Percentiles rank a stretch among this genome's conserved stretches.
These are phyloP conservation scores for Curvularia eragrostidis DNA, from an alignment of 2,329 filamentous ascomycete genomes.

Conservation along the genomic window DNA sequence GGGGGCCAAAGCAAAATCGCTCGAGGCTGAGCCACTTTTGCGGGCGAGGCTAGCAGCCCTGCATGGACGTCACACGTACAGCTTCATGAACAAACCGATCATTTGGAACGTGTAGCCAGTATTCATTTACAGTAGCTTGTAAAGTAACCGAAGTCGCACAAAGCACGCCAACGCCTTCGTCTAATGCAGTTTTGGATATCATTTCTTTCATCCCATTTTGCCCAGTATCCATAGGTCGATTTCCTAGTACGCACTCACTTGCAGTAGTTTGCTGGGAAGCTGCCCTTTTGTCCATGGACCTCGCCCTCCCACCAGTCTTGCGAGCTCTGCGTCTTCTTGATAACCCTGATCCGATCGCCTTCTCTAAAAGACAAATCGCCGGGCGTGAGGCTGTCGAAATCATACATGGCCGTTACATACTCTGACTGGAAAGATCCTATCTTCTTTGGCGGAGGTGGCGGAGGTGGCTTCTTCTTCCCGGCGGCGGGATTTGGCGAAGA, in stretches of 20 bases:
- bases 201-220: background rate
- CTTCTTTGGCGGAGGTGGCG: slow-evolving; percentile 71
- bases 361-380: slow-evolving; percentile 78
- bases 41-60: too few species aligned
- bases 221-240: background rate
- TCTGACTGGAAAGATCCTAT: slow-evolving; percentile 58
- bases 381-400: slow-evolving; percentile 71
- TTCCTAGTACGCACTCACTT: slow-evolving; percentile 40
- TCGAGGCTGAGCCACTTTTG: slow-evolving; percentile 3
- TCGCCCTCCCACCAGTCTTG: slow-evolving; percentile 93
- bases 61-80: background rate
- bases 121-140: background rate
- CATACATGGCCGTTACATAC: slow-evolving; percentile 76
- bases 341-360: slow-evolving; percentile 76
- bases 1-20: slow-evolving; percentile 9
- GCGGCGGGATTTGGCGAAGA: slow-evolving; percentile 53
- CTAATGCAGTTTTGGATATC: slow-evolving; percentile 38
- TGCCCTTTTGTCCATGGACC: slow-evolving; percentile 69
- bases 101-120: background rate
- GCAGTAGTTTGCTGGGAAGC: slow-evolving; percentile 86
- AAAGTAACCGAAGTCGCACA: background rate
- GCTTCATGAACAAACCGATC: background rate
- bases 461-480: slow-evolving; percentile 75
- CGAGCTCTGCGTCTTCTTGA: slow-evolving; percentile 78
- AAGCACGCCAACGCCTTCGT: slow-evolving; percentile 21